Conservation (phyloP, 192 early-diverging fungal genomes). For the Podila verticillata region DNA sequence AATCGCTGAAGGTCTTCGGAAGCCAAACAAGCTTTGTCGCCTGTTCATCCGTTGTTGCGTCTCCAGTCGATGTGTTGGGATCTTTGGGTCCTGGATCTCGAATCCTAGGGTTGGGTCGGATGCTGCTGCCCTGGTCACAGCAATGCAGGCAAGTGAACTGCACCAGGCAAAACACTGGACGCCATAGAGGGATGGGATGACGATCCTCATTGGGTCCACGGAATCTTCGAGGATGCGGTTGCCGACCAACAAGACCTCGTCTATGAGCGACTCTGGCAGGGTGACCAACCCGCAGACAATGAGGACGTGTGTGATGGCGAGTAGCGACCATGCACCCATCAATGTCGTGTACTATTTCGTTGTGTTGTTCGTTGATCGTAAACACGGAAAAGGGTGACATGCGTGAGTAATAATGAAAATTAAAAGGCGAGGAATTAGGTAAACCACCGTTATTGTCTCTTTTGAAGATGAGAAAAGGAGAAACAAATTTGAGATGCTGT, state of each 20-base stretch:
- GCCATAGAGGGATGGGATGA: constrained; percentile 17
- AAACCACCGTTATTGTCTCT: too few species aligned
- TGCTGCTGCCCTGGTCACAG: background rate
- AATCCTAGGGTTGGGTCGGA: constrained; percentile 17
- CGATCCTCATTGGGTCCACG: constrained; percentile 3
- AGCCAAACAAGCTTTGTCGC: constrained; percentile 19
- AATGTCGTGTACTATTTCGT: constrained; percentile 28
- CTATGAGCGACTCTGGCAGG: constrained; percentile 7
- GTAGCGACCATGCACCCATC: constrained; percentile 21
- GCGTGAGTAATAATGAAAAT: too few species aligned
- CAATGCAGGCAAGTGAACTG: constrained; percentile 13
- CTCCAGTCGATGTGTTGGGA: constrained; percentile 11
- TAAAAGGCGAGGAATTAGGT: constrained; percentile 1
- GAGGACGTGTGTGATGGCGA: constrained; percentile 24
- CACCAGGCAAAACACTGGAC: constrained; percentile 22
- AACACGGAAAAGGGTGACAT: background rate
- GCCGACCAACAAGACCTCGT: constrained; percentile 20
- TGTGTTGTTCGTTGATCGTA: background rate
- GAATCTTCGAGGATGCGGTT: constrained; percentile 14
- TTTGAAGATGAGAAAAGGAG: background rate
- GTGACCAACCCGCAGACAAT: constrained; percentile 14
- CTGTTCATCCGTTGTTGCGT: constrained; percentile 1
- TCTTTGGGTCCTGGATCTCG: constrained; percentile 25
- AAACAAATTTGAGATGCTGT: background rate
- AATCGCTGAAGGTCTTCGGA: constrained; percentile 9